Evolutionary conservation across 1,139 yeast species (phyloP), one percentile per base, ranked within the genome.

Genomic region (Kurtzmaniella quercitrusa): DNA sequence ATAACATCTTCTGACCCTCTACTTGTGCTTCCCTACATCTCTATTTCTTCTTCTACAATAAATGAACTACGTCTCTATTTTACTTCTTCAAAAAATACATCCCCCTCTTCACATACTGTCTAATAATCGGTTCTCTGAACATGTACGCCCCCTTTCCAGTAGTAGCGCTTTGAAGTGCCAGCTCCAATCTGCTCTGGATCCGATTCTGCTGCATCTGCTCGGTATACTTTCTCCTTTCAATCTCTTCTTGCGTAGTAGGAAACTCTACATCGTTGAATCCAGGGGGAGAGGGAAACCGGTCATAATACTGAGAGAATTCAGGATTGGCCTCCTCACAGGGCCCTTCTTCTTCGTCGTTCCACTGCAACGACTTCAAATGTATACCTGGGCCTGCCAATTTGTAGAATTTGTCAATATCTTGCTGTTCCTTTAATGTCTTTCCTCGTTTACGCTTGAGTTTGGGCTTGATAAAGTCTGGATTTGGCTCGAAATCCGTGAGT

Each of bases 221-320:
- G 11, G 58, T 44, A 14, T 57, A 44, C 16, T 47, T 43, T 19
- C 47, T 46, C 17, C 65, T 43, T 21, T 51, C 53, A 23, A 14
- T 34, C 34, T 63, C 57, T 53, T 81, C 82, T 50, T 80, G 86
- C 0, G 86, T 79, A 14, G 66, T 65, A 1, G 88, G 86, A 52
- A 83, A 82, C 47, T 80, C 86, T 37, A 82, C 71, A 38, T 73
- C 61, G 60, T 79, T 82, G 58, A 74, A 81, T 1, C 87, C 87
- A 2, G 85, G 85, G 1, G 88, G 88, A 2, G 84, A 77, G 41
- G 75, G 77, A 21, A 78, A 75, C 53, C 75, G 66, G 42, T 68
- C 73, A 51, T 58, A 65, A 6, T 66, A 50, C 51, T 68, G 73
- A 44, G 57, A 55, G 24, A 33, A 19, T 25, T 42, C 33, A 25